Percentiles rank a stretch among this genome's conserved stretches.
These are phyloP conservation scores for Didymella glomerata DNA, from an alignment of 2,329 filamentous ascomycete species.

Conservation along the genomic window DNA sequence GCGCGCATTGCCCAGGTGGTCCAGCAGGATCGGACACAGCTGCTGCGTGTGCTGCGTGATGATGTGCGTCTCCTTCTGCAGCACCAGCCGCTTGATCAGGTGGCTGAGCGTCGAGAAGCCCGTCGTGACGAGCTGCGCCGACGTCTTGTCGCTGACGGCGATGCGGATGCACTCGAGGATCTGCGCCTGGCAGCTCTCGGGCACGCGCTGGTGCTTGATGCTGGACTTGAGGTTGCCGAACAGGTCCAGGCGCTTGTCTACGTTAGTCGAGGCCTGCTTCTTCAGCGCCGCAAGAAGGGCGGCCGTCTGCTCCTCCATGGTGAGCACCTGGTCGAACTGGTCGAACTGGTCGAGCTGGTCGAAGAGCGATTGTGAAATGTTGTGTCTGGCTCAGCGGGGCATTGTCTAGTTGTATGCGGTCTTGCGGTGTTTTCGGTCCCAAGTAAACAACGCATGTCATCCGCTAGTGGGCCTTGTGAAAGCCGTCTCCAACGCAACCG, in stretches of 20 bases:
- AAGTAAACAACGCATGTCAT: conserved; percentile 2
- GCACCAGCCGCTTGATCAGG: conserved; percentile 82
- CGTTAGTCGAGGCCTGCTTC: conserved; percentile 69
- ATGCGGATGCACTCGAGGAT: conserved; percentile 84
- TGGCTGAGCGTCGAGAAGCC: conserved; percentile 90
- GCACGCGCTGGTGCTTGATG: conserved; percentile 93
- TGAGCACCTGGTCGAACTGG: conserved; percentile 9
- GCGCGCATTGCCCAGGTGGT: conserved; percentile 86
- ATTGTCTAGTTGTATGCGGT: conserved; percentile 7
- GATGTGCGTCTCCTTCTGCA: conserved; percentile 81
- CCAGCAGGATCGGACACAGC: conserved; percentile 78
- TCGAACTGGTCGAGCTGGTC: not conserved
- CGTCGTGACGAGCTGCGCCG: conserved; percentile 75
- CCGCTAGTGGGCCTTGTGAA: conserved; percentile 1
- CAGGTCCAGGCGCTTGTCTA: conserved; percentile 74
- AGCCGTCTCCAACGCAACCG: conserved; percentile 18
- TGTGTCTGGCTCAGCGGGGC: conserved; percentile 11
- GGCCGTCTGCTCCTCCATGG: conserved; percentile 66
- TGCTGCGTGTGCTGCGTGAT: conserved; percentile 72
- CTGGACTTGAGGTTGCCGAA: conserved; percentile 81
- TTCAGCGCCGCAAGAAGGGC: conserved; percentile 62
- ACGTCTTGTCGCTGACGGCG: conserved; percentile 79
- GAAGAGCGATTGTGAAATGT: conserved; percentile 1
- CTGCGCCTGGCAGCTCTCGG: conserved; percentile 72
- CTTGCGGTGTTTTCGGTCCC: conserved; percentile 12